Percentiles rank a stretch among this genome's conserved stretches.
phyloP scores from a whole-genome alignment of 805 yeast genomes.

The Ogataea paradorogensis region DNA sequence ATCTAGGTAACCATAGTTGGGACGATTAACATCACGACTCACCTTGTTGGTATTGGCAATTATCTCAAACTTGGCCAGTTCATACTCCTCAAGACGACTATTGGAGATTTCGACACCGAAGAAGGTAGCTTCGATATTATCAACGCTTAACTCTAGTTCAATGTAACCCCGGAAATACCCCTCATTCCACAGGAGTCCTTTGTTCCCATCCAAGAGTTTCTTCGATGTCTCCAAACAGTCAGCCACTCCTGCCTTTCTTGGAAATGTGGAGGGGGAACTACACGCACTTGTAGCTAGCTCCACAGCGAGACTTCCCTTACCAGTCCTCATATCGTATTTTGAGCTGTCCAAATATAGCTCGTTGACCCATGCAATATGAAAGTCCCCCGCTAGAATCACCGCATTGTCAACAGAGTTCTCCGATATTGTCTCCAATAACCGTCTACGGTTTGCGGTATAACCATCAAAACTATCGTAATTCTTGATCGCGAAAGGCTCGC shows the following conservation, averaged over 20 bases:
- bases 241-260: slow-evolving; percentile 6
- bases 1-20: neutral
- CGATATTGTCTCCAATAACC: slow-evolving; percentile 19
- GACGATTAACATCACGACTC: neutral
- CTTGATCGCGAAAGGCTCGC: slow-evolving; percentile 17
- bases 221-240: slow-evolving; percentile 13
- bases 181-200: slow-evolving; percentile 18
- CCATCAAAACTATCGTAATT: slow-evolving; percentile 30
- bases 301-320: slow-evolving; percentile 24
- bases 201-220: slow-evolving; percentile 9
- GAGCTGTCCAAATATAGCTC: slow-evolving; percentile 15
- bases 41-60: neutral
- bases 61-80: slow-evolving; percentile 13
- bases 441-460: slow-evolving; percentile 23
- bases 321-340: slow-evolving; percentile 18
- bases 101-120: slow-evolving; percentile 16
- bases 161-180: slow-evolving; percentile 19
- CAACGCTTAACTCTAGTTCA: slow-evolving; percentile 7
- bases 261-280: slow-evolving; percentile 26
- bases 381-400: slow-evolving; percentile 25
- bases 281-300: slow-evolving; percentile 26
- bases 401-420: slow-evolving; percentile 14
- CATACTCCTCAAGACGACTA: slow-evolving; percentile 5
- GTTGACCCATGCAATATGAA: slow-evolving; percentile 26
- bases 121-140: slow-evolving; percentile 4